Base-by-base conservation (phyloP, 2,329 filamentous ascomycete genomes). In the Aspergillus terreus region DNA sequence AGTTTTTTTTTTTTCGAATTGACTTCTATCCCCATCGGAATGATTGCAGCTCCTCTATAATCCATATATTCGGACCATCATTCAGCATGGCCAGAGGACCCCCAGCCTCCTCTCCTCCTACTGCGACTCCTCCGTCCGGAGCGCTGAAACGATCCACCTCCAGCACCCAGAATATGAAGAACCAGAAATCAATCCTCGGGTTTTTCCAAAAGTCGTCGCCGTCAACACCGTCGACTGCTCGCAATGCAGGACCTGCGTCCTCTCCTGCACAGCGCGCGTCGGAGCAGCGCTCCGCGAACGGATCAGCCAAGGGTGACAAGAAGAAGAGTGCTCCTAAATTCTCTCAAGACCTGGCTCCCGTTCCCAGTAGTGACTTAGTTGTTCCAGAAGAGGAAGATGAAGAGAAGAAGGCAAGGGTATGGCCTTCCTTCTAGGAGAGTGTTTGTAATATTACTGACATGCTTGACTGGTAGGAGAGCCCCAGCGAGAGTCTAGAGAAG, bases 361-460 rank as follows among this genome's bases (percentile, higher is more conserved):
- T 87, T 5, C 87, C 90, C 4, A 95, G 89, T 70, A 95, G 90
- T 71, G 90, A 95, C 71, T 81, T 80, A 33, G 69, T 83, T 23
- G 83, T 86, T 48, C 84, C 86, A 0, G 84, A 88, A 56, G 83
- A 87, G 60, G 85, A 87, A 56, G 77, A 82, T 14, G 60, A 58
- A 17, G 50, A 50, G 50, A 76, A 76, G 50, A 67, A 67, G 41
- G 62, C 53, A 10, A 58, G 73, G 56, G 72, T 73, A 52, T 70
- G 68, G 40, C 58, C 27, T 30, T 9, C 3, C 6, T 7, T 30
- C 27, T 10, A 30, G 7, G 6, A 10, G 10, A 11, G 27, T 30
- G 27, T 11, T 30, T 10, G 27, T 30, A 30, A 30, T 30, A 7
- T 9, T 30, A 30, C 27, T 30, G 27, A 30, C 27, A 73, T 61